Base-by-base conservation (phyloP, 352 stramenopile genomes). In the Pythium insidiosum region DNA sequence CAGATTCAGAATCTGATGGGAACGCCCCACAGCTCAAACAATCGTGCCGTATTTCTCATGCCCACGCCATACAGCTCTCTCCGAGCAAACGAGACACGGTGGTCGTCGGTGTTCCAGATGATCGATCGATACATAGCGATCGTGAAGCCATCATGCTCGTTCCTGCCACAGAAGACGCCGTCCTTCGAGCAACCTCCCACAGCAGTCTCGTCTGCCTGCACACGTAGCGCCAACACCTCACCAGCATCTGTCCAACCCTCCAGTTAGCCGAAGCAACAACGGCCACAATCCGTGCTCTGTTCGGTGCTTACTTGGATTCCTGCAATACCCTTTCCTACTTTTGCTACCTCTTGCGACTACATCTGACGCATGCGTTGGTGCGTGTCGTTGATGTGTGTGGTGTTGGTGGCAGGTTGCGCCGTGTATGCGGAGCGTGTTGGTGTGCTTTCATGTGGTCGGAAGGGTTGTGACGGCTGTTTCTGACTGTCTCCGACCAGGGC, bases 1-100 rank as follows among this genome's bases (percentile, higher is more conserved):
- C 39, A 52, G 11, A 47, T 63, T 18, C 50, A 58, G 20, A 37
- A 23, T 33, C 35, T 67, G 21, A 67, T 63, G 48, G 38, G 47
- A 2, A 26, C 50, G 5, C 38, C 57, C 2, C 39, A 45, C 4
- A 15, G 43, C 0, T 12, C 39, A 5, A 67, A 63, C 20, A 59
- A 59, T 36, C 23, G 39, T 2, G 53, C 41, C 13, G 58, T 56
- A 20, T 30, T 60, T 5, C 30, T 41, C 6, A 56, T 48, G 24
- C 11, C 44, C 42, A 62, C 25, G 0, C 25, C 47, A 7, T 35
- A 52, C 1, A 2, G 7, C 0, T 34, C 43, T n/a, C 19, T 56
- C 33, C 52, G 49, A 18, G 38, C 52, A 1, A 59, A 66, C 22
- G 28, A 42, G 1, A 62, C 53, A 2, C 47, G 52, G 6, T 61